Evolutionary conservation across 176 grass and related monocot species (phyloP), one percentile per base, ranked within the genome.

Genomic region (Saccharum spontaneum): DNA sequence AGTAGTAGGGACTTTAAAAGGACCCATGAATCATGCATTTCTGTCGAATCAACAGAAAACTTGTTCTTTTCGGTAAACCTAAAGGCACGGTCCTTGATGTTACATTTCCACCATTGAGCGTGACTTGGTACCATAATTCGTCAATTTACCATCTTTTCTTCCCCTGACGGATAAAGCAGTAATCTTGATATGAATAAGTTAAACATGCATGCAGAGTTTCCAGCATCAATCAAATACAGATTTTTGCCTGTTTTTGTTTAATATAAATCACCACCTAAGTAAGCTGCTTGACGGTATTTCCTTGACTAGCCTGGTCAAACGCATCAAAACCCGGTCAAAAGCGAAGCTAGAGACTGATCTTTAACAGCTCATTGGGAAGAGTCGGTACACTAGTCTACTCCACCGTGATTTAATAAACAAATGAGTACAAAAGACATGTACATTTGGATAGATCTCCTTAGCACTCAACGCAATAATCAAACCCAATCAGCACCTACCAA

Each of bases 391-490:
- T 79, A 67, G 83, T 86, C 10, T 73, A 83, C 59, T 48, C 30
- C 46, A 33, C 46, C 36, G 48, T 23, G 22, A 57, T 34, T 20
- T 54, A 40, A 60, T 77, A 12, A 67, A 45, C 23, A 65, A 86
- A 86, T 72, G 17, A 83, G 55, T 38, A 83, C 57, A 36, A 59
- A 87, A 83, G 72, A 71, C 54, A 39, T 62, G 89, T 36, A 84
- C 68, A 87, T 83, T 54, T 84, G 68, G 75, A 80, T 69, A 84
- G 12, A 75, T 75, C 69, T 79, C 7, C 22, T 63, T 64, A 44
- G 10, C n/a, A 59, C 43, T 79, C 28, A 75, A 40, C 60, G 23
- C 63, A 39, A 33, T 73, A 75, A 90, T 83, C 80, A 83, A 83
- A 76, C 80, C 77, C 49, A 61, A 84, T 73, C 79, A 86, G 41